Percentiles rank a stretch among this genome's conserved stretches.
phyloP scores from a whole-genome alignment of 2,329 filamentous ascomycete species.

The Curvularia lunata region DNA sequence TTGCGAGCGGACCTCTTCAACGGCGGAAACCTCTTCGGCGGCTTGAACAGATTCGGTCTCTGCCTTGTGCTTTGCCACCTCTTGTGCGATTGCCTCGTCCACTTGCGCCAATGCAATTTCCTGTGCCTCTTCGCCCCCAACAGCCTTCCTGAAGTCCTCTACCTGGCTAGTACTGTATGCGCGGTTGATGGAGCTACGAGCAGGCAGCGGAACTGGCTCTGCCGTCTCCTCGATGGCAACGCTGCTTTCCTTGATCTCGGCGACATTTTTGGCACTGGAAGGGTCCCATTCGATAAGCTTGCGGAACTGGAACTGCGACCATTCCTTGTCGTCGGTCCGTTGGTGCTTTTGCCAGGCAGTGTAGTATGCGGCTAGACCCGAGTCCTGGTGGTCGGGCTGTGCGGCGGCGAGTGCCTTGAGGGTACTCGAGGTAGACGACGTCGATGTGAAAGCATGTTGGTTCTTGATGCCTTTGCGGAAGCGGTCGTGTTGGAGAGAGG shows the following conservation, averaged over 20 bases:
- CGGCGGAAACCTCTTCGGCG: conserved; percentile 38
- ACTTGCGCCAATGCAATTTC: conserved; percentile 75
- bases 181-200: conserved; percentile 51
- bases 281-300: conserved; percentile 89
- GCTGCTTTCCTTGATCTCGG: conserved; percentile 49
- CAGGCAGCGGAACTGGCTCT: conserved; percentile 37
- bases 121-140: conserved; percentile 56
- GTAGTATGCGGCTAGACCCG: conserved; percentile 85
- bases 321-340: conserved; percentile 75
- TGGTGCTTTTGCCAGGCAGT: conserved; percentile 82
- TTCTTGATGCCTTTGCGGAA: conserved; percentile 64
- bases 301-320: conserved; percentile 89
- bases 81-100: conserved; percentile 81
- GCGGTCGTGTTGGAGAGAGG: conserved; percentile 56
- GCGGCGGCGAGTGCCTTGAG: conserved; percentile 41
- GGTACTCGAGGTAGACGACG: conserved; percentile 44
- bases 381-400: conserved; percentile 47
- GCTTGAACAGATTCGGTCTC: conserved; percentile 51
- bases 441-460: conserved; percentile 74
- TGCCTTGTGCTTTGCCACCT: conserved; percentile 69
- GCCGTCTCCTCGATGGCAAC: conserved; percentile 39
- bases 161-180: conserved; percentile 62
- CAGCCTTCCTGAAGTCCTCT: conserved; percentile 65
- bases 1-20: conserved; percentile 40
- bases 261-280: conserved; percentile 47